Evolutionary conservation across 2,329 filamentous ascomycete genomes (phyloP), one percentile per base, ranked within the genome.

Genomic region (Verticillium isaacii): DNA sequence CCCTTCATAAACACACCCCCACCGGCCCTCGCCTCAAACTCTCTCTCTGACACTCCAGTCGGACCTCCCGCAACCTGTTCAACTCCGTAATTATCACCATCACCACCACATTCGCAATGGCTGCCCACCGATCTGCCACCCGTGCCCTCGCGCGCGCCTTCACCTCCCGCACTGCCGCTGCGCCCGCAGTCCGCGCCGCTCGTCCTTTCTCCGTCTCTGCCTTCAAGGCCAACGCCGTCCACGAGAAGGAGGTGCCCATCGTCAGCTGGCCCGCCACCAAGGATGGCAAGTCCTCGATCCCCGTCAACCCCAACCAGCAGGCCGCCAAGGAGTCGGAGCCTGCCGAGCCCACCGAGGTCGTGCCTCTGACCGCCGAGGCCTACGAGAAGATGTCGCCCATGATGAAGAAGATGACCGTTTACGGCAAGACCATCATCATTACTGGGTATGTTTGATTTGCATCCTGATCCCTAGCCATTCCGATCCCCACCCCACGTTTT

Each of bases 361-460:
- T 76, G 32, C 85, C 85, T 23, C 77, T 89, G 55, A 78, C 78
- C 65, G 76, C 80, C 63, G 78, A 80, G 68, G 77, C 85, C 61
- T 86, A 80, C 73, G 73, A 81, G 57, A 74, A 79, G 54, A 79
- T 66, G 72, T 84, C 88, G 5, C 80, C 83, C 34, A 91, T 87
- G 39, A 80, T 92, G 76, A 82, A 86, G 75, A 89, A 84, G 75
- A 89, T 91, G 82, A 86, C 82, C 59, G 81, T 91, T 64, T 84
- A 84, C 73, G 87, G 81, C 72, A 91, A 91, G 82, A 85, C 88
- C 61, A 88, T 90, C 67, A 82, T 92, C 66, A 76, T 92, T 68
- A 92, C 89, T 72, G 89, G 87, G 45, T 50, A 50, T n/a, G 45
- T 50, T 50, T 23, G 3, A 7, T 11, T 50, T 23, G 8, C 85